Evolutionary conservation across 1,284 basidiomycete species (phyloP).

Genomic region (Neonothopanus nambi): DNA sequence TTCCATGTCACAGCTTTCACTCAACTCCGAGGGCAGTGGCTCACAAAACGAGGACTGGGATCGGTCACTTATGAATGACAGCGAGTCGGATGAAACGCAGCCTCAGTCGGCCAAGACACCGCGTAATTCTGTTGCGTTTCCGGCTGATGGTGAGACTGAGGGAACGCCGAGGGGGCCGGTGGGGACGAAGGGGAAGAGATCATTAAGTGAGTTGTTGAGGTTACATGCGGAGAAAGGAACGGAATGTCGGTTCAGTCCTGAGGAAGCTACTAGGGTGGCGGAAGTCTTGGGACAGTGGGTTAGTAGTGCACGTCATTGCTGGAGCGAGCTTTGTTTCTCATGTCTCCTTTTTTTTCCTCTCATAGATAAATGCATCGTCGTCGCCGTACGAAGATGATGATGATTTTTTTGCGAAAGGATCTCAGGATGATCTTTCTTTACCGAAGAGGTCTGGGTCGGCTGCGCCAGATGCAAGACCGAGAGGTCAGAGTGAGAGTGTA

Average conservation of each 20-base stretch:
- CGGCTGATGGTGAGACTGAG: constrained; percentile 38
- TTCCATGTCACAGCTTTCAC: constrained; percentile 47
- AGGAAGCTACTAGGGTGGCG: constrained; percentile 66
- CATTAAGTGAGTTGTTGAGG: constrained; percentile 68
- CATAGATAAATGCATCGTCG: constrained; percentile 72
- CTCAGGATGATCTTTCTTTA: constrained; percentile 59
- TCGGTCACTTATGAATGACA: constrained; percentile 43
- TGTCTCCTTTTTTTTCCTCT: no score
- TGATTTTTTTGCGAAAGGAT: constrained; percentile 60
- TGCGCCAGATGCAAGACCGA: constrained; percentile 44
- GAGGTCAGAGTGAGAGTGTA: constrained; percentile 64
- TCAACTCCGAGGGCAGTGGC: constrained; percentile 35
- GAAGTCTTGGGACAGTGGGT: constrained; percentile 79
- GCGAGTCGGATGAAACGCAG: constrained; percentile 17
- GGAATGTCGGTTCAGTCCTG: constrained; percentile 55
- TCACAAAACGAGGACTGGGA: constrained; percentile 67
- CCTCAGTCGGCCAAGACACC: constrained; percentile 37
- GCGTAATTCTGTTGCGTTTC: constrained; percentile 65
- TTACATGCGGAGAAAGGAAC: constrained; percentile 74
- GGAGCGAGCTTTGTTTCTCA: no score
- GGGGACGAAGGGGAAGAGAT: constrained; percentile 46
- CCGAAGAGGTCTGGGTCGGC: constrained; percentile 38
- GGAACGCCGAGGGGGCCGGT: constrained; percentile 32
- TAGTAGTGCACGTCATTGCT: no score
- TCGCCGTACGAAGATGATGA: constrained; percentile 76